phyloP scores from a whole-genome alignment of 495 filamentous ascomycete species.

The Aspergillus carlsbadensis region DNA sequence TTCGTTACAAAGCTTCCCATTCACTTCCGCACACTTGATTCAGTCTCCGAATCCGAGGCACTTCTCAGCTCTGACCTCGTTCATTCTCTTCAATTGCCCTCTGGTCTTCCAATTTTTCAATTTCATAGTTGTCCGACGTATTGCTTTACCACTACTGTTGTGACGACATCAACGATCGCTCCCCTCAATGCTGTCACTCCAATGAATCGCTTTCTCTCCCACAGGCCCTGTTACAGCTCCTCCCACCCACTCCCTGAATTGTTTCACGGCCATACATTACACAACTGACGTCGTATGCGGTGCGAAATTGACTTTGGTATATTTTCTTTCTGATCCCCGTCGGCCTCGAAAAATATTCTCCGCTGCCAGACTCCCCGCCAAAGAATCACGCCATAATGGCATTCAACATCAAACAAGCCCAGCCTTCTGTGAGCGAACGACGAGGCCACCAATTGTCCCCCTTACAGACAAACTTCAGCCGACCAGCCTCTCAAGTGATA shows the following conservation, averaged over 20 bases:
- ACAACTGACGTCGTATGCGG: conserved; percentile 4
- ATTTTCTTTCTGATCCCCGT: background rate
- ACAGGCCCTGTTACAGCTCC: background rate
- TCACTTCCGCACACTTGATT: background rate
- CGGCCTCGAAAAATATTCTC: background rate
- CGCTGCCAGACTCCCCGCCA: background rate
- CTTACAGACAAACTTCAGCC: conserved; percentile 43
- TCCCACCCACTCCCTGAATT: conserved; percentile 8
- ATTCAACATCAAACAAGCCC: conserved; percentile 19
- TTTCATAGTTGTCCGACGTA: background rate
- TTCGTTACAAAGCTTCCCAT: conserved; percentile 6
- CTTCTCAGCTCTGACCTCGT: background rate
- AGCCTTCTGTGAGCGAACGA: conserved; percentile 37
- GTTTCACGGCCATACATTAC: conserved; percentile 6
- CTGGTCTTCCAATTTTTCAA: background rate
- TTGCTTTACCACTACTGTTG: background rate
- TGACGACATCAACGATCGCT: conserved; percentile 3
- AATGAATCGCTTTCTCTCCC: conserved; percentile 5
- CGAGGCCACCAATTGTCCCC: conserved; percentile 39
- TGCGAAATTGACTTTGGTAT: background rate
- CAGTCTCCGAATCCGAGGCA: background rate
- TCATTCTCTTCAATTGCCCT: background rate
- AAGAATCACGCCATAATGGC: conserved; percentile 13
- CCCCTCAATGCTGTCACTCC: background rate
- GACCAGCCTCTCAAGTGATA: conserved; percentile 23